Base-by-base conservation (phyloP, 1,139 yeast genomes). In the Taphrina flavorubra region DNA sequence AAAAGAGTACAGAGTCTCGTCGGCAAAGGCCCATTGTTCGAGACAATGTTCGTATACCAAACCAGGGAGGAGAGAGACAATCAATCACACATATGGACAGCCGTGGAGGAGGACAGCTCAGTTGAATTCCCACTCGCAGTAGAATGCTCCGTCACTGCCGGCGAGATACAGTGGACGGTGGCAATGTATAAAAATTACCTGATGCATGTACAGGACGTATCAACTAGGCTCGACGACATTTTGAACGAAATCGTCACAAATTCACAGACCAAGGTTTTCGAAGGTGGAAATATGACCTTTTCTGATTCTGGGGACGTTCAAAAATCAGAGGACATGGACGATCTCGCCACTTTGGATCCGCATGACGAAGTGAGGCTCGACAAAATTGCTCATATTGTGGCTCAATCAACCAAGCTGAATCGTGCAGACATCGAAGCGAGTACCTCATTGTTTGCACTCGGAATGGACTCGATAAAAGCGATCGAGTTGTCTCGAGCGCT, bases 391-490 rank as follows among this genome's bases (percentile, higher is more conserved):
- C 39, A 36, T 7, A 62, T 66, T 16, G 39, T 73, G 13, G 39
- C 72, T 7, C 34, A 51, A 10, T 42, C 70, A 8, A 57, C 73
- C 8, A 59, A 67, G 10, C 39, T 71, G 1, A 34, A 55, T 6
- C 63, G 37, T 14, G 56, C 37, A 11, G 31, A 34, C 3, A 60
- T 73, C 6, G 14, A 44, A 13, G 70, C 57, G 37, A 31, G 51
- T 14, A 68, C 68, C 6, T 68, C 72, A 8, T 65, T 73, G 6
- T 73, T 70, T 46, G 65, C 69, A 6, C 40, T 72, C 56, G 75
- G 75, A 6, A 47, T 73, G 39, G 75, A 73, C 47, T 73, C 75
- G 13, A 73, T 73, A 49, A 66, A 70, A 37, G 74, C 73, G 36
- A 73, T 73, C 49, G 55, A 60, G 25, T 68, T 72, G 11, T 69